Conservation (phyloP, 1,139 yeast species). For the Wickerhamiella pararugosa region DNA sequence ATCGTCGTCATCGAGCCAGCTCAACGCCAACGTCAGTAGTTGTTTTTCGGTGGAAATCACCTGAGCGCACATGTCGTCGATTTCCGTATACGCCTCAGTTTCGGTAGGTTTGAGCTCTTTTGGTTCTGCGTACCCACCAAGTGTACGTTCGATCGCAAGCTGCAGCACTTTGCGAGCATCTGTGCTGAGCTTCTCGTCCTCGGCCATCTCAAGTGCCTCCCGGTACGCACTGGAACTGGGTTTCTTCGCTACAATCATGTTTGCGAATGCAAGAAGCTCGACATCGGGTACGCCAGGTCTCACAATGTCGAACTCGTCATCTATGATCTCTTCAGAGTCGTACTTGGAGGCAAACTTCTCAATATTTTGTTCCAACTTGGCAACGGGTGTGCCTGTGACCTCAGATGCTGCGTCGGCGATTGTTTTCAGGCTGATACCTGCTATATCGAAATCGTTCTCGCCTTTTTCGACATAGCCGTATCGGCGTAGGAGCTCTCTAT, state of each 20-base stretch:
- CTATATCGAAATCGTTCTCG: constrained; percentile 70
- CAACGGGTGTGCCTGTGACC: background rate
- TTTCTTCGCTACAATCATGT: constrained; percentile 6
- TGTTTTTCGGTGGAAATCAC: constrained; percentile 10
- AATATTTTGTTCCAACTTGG: background rate
- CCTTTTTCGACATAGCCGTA: constrained; percentile 78
- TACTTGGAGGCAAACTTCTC: constrained; percentile 6
- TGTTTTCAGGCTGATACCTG: constrained; percentile 36
- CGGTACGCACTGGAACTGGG: constrained; percentile 7
- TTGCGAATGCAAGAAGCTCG: constrained; percentile 10
- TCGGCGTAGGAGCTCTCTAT: constrained; percentile 70
- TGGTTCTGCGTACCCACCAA: constrained; percentile 8
- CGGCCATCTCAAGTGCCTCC: constrained; percentile 7
- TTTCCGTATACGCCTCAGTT: constrained; percentile 3
- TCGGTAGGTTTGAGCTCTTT: background rate
- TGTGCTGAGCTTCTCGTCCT: constrained; percentile 8
- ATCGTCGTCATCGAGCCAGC: constrained; percentile 4
- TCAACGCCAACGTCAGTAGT: constrained; percentile 9
- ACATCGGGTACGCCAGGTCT: constrained; percentile 6
- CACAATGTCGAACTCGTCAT: constrained; percentile 7
- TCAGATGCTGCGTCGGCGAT: constrained; percentile 2
- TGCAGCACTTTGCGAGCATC: constrained; percentile 9
- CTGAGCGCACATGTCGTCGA: constrained; percentile 12
- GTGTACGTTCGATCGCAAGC: constrained; percentile 7
- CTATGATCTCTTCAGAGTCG: constrained; percentile 8